These are phyloP conservation scores for Colletotrichum destructivum DNA, from an alignment of 2,329 filamentous ascomycete genomes.

Conservation along the genomic window DNA sequence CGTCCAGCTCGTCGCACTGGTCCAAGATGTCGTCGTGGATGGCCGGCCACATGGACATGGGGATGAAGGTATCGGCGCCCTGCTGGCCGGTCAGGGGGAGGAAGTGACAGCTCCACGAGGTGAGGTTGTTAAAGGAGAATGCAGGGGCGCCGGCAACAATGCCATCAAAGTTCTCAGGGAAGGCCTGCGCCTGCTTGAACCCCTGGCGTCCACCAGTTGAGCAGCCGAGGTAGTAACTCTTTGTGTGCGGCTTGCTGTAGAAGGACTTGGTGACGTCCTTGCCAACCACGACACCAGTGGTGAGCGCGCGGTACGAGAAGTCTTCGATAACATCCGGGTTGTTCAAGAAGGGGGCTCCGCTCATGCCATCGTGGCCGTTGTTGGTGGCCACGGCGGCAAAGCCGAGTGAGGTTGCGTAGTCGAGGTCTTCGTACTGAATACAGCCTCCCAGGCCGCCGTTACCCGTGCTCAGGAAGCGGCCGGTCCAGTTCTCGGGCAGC, in stretches of 20 bases:
- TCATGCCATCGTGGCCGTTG: conserved; percentile 63
- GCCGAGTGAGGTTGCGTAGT: conserved; percentile 57
- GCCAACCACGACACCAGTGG: conserved; percentile 54
- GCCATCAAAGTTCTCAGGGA: conserved; percentile 67
- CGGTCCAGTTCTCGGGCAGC: conserved; percentile 61
- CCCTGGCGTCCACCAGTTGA: conserved; percentile 70
- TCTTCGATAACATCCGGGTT: conserved; percentile 53
- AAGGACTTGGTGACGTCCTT: conserved; percentile 61
- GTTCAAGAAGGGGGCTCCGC: conserved; percentile 49
- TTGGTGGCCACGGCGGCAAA: conserved; percentile 64
- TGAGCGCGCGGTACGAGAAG: conserved; percentile 49
- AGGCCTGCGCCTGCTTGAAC: conserved; percentile 59
- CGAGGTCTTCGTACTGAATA: conserved; percentile 59
- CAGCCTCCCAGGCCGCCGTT: conserved; percentile 65
- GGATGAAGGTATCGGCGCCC: conserved; percentile 46
- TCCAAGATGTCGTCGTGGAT: conserved; percentile 42
- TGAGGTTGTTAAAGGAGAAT: conserved; percentile 58
- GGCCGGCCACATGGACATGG: conserved; percentile 45
- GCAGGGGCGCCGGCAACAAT: conserved; percentile 65
- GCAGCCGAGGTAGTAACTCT: conserved; percentile 68
- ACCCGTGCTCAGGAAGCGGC: conserved; percentile 61
- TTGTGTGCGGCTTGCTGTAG: conserved; percentile 55
- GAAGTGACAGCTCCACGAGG: conserved; percentile 59
- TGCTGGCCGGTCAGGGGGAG: conserved; percentile 59
- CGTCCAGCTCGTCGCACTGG: conserved; percentile 68